These are phyloP conservation scores for Durio zibethinus DNA, from an alignment of 345 rosid genomes.

Conservation along the genomic window DNA sequence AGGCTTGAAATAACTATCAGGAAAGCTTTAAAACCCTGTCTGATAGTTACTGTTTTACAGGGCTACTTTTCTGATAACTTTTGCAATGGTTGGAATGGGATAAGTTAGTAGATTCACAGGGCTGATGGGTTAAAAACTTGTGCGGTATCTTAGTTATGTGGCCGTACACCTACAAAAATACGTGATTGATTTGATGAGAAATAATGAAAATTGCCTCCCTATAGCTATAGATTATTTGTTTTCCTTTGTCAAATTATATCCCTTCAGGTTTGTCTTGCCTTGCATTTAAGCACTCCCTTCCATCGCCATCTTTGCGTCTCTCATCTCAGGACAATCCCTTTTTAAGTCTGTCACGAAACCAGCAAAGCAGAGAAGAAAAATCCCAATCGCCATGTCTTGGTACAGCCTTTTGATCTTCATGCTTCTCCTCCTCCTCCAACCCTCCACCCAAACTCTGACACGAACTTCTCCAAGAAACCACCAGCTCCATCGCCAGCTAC, in stretches of 20 bases:
- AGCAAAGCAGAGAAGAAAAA: too few relatives aligned
- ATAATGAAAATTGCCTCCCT: not conserved
- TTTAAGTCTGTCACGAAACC: not conserved
- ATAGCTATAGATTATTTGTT: not conserved
- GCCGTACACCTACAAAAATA: not conserved
- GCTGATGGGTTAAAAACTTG: not conserved
- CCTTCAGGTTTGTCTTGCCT: slow-evolving; percentile 7
- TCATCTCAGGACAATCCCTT: not conserved
- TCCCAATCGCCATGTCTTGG: not conserved
- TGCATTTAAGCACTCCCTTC: not conserved
- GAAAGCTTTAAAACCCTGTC: not conserved
- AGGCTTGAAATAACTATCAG: not conserved
- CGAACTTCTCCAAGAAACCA: not conserved
- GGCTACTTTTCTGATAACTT: not conserved
- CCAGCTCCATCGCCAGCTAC: not conserved
- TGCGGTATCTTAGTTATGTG: not conserved
- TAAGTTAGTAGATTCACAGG: not conserved
- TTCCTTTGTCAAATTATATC: not conserved
- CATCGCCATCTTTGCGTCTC: not conserved
- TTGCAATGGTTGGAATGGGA: not conserved
- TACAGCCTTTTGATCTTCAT: not conserved
- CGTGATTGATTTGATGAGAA: slow-evolving; percentile 17
- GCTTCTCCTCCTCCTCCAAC: not conserved
- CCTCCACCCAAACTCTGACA: not conserved
- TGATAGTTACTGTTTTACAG: not conserved